Evolutionary conservation across 345 rosid species (phyloP), one percentile per base, ranked within the genome.

Genomic region (Euclidium syriacum): DNA sequence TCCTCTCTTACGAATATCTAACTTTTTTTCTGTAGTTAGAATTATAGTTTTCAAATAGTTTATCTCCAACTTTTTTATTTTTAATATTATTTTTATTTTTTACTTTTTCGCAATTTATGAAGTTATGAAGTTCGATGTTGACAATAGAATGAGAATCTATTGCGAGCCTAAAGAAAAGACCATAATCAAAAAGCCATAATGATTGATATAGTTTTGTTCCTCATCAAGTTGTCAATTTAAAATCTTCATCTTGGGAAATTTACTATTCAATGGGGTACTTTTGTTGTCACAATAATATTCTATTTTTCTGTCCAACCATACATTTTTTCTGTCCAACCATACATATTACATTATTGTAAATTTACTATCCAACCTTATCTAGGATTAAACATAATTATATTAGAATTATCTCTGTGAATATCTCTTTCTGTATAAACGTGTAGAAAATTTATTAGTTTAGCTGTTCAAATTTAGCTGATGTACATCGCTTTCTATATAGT

Each of bases 141-240:
- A 64, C 54, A 64, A 48, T 48, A 71, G 75, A 57, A 64, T 64
- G 75, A 57, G 70, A 71, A 71, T 64, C 65, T 71, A 56, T 10
- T 11, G 53, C 20, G 35, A 57, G 53, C 27, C 48, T 40, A 40
- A 40, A 55, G 19, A 30, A 11, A 22, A 40, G 38, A 55, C 46
- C 65, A 46, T 70, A 70, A 54, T 62, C 51, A 54, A 56, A 63
- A 63, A 63, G 75, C 53, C 59, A 64, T 27, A 64, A 71, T 71
- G 49, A 71, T 71, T 64, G 32, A 71, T 56, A 56, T 71, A 60
- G 65, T 56, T 71, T 63, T 71, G 75, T 64, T 64, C 70, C 27
- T 48, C 65, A 57, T 40, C 70, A 63, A 71, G 39, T 56, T 64
- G 52, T 65, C 40, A 47, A 38, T 53, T 62, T 63, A 44, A 27